Evolutionary conservation across 257 asterid species (phyloP).

Genomic region (Forsythia viridissima): DNA sequence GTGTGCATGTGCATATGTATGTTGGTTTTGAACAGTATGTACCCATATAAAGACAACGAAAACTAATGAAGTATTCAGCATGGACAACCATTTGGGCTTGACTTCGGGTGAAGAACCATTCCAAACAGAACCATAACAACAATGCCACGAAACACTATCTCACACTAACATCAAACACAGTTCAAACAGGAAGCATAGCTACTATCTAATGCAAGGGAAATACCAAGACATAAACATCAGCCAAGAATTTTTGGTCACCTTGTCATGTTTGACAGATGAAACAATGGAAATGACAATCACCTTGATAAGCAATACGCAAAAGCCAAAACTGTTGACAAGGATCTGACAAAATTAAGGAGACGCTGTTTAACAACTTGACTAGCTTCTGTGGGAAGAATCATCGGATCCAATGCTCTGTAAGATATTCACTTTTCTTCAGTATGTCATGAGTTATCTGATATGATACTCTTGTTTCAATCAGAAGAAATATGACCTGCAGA

Average conservation of each 20-base stretch:
- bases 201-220: constrained; percentile 5
- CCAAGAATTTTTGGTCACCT: not conserved
- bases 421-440: constrained; percentile 29
- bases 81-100: constrained; percentile 2
- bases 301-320: constrained; percentile 90
- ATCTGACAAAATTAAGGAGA: constrained; percentile 78
- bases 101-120: not conserved
- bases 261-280: constrained; percentile 11
- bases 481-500: constrained; percentile 76
- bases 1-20: not conserved
- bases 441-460: constrained; percentile 6
- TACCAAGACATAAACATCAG: not conserved
- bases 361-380: constrained; percentile 81
- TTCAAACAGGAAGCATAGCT: constrained; percentile 21
- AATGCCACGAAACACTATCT: not conserved
- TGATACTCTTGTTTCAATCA: constrained; percentile 19
- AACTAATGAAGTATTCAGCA: constrained; percentile 1
- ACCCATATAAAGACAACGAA: not conserved
- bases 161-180: constrained; percentile 7
- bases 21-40: not conserved
- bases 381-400: constrained; percentile 81
- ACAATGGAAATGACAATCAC: constrained; percentile 36
- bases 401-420: constrained; percentile 84
- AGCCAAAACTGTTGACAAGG: constrained; percentile 89
- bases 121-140: constrained; percentile 7